Conservation (phyloP, 352 stramenopile species). For the Pythium sp. region DNA sequence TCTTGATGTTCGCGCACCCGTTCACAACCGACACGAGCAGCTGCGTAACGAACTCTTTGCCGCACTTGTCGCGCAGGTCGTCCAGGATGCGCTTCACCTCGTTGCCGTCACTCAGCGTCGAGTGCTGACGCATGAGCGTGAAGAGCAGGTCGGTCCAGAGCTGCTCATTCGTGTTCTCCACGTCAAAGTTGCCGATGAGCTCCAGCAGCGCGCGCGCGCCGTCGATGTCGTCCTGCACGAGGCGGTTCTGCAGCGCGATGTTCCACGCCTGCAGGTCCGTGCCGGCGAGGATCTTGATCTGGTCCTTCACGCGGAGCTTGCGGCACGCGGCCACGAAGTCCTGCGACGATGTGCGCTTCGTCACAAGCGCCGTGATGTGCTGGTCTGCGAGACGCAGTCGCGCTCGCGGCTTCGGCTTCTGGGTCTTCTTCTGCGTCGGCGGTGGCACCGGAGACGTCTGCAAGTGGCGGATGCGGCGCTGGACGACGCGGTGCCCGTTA, state of each 20-base stretch:
- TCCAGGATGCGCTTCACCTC: constrained; percentile 36
- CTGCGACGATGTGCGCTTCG: constrained; percentile 23
- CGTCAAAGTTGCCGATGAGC: constrained; percentile 40
- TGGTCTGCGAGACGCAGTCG: constrained; percentile 30
- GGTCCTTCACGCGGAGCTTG: constrained; percentile 33
- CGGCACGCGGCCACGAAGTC: constrained; percentile 36
- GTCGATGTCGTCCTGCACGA: constrained; percentile 40
- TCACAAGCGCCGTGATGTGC: constrained; percentile 37
- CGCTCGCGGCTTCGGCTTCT: constrained; percentile 6
- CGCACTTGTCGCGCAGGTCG: constrained; percentile 32
- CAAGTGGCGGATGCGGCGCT: constrained; percentile 11
- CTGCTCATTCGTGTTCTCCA: constrained; percentile 48
- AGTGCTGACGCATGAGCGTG: constrained; percentile 55
- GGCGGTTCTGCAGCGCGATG: constrained; percentile 49
- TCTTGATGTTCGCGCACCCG: constrained; percentile 62
- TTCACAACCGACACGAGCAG: constrained; percentile 56
- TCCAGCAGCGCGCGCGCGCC: constrained; percentile 49
- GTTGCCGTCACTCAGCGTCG: constrained; percentile 24
- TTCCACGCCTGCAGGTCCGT: constrained; percentile 62
- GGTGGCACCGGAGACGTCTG: neutral
- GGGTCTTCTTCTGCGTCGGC: constrained; percentile 11
- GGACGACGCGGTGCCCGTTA: neutral
- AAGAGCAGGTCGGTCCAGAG: constrained; percentile 78
- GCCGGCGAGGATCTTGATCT: constrained; percentile 38
- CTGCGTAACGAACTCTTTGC: constrained; percentile 38